Base-by-base conservation (phyloP, 345 rosid genomes). In the Capsella bursapastoris region DNA sequence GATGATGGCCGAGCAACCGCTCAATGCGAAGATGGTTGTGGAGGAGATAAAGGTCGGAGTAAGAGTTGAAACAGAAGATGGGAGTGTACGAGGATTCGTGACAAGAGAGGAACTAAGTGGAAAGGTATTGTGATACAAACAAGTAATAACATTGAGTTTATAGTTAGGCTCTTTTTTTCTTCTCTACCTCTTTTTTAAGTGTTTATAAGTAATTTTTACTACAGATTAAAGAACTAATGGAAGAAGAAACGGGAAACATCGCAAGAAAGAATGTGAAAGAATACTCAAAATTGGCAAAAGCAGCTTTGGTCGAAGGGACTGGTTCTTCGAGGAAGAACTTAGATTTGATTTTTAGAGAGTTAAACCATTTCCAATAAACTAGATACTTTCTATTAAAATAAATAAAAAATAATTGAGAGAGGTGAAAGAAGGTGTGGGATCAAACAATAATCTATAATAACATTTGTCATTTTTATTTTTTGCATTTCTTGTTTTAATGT, bases 1-100 rank as follows among this genome's bases (percentile, higher is more conserved):
- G 0, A 75, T 87, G 92, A 82, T 84, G 86, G 98, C 91, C 0
- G 97, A 90, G 32, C 96, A 93, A 76, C 90, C 86, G 0, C 47
- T 88, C 55, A 93, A 89, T 34, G 89, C 91, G 0, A 87, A 81
- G 71, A 64, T 87, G 86, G 59, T 89, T 35, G 88, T 38, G 56
- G 97, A 93, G 51, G 97, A 89, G 82, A 18, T 89, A 2, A 86
- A 80, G 35, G 76, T 85, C 0, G 94, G 92, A 32, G 2, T 93
- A 22, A 79, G 92, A 78, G 86, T 89, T 3, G 90, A 79, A 45
- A 82, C 86, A 0, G 49, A 82, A 62, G 70, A 84, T 9, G 90
- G 85, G 0, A 75, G 48, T 8, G 80, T 73, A 12, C 57, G 55
- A 41, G 91, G 92, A 29, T 84, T 86, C 6, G 93, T 91, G 57